These are phyloP conservation scores for Chrysanthemum lavandulifolium DNA, from an alignment of 129 eudicot genomes.

Conservation along the genomic window DNA sequence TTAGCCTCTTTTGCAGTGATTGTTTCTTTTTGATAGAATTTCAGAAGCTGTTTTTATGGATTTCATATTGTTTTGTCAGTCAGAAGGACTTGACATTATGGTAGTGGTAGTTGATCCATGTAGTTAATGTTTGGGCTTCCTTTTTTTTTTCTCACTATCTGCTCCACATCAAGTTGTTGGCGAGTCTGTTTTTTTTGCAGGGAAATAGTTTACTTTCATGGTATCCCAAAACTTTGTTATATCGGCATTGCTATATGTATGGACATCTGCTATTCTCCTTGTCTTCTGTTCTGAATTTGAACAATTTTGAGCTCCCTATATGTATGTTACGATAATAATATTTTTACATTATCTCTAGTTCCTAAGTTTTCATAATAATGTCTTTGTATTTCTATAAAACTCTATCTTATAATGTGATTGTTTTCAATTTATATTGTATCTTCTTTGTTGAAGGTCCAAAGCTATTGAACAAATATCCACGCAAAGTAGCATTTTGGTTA, in stretches of 20 bases:
- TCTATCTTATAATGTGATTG: too few relatives aligned
- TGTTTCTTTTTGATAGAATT: constrained; percentile 5
- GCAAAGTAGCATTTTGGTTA: too few relatives aligned
- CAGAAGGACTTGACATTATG: not conserved
- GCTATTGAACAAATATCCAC: too few relatives aligned
- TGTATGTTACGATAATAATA: not conserved
- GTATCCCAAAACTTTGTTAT: not conserved
- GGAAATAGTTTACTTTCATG: not conserved
- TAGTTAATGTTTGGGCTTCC: not conserved
- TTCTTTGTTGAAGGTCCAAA: too few relatives aligned
- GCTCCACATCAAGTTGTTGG: not conserved
- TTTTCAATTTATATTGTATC: too few relatives aligned
- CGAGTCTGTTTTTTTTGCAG: not conserved
- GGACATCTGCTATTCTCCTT: not conserved
- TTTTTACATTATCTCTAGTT: too few relatives aligned
- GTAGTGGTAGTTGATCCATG: not conserved
- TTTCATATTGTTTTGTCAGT: not conserved
- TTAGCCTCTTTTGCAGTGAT: constrained; percentile 10
- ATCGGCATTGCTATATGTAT: not conserved
- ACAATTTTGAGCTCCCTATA: not conserved
- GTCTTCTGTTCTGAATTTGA: not conserved
- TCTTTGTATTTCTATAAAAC: too few relatives aligned
- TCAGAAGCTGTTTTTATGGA: not conserved
- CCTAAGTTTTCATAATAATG: too few relatives aligned
- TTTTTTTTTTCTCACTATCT: not conserved